Conservation (phyloP, 2,329 filamentous ascomycete species). For the Alternaria alternata region DNA sequence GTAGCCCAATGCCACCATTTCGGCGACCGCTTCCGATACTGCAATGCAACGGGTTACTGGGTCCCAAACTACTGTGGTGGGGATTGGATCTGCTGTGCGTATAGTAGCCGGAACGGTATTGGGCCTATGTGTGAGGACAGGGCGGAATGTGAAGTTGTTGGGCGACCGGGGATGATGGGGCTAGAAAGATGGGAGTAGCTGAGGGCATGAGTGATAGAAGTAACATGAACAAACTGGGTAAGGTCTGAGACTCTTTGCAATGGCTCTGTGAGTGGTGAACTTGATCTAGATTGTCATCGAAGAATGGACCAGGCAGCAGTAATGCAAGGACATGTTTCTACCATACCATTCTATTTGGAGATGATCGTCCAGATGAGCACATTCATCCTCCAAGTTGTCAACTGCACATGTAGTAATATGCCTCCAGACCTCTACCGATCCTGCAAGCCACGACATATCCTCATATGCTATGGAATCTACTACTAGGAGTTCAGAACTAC, state of each 20-base stretch:
- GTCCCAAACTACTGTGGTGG: background rate
- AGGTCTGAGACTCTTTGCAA: too few species aligned
- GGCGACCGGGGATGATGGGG: background rate
- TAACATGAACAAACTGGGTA: too few species aligned
- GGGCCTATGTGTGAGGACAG: background rate
- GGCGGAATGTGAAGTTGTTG: background rate
- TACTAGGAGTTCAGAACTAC: too few species aligned
- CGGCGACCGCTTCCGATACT: background rate
- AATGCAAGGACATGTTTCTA: too few species aligned
- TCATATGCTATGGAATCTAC: too few species aligned
- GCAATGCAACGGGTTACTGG: background rate
- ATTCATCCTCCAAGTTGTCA: background rate
- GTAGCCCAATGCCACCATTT: background rate
- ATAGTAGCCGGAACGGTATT: background rate
- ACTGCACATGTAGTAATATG: background rate
- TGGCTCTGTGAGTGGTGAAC: too few species aligned
- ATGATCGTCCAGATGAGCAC: background rate
- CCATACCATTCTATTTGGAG: background rate
- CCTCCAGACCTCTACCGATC: background rate
- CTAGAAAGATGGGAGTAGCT: background rate
- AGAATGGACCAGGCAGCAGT: too few species aligned
- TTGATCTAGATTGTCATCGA: too few species aligned
- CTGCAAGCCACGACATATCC: background rate
- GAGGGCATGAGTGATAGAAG: too few species aligned
- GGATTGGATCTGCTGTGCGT: conserved; percentile 4